phyloP scores from a whole-genome alignment of 2,329 filamentous ascomycete genomes.

The Aspergillus uvarum region DNA sequence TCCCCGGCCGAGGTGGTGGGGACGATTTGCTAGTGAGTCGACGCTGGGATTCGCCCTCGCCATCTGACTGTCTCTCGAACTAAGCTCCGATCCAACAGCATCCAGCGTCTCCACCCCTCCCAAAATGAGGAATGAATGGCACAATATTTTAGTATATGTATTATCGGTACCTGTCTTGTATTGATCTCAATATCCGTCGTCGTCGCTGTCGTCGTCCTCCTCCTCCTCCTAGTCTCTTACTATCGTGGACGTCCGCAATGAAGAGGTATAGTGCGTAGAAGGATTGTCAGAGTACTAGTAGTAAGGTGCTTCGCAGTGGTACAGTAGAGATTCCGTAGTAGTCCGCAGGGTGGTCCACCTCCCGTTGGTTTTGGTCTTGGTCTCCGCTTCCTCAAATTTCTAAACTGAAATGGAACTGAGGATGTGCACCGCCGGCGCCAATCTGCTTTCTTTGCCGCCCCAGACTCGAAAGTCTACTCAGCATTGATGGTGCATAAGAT shows the following conservation, averaged over 20 bases:
- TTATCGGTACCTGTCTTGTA: too few relatives aligned
- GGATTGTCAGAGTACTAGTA: too few relatives aligned
- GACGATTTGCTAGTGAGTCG: constrained; percentile 8
- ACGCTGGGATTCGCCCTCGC: constrained; percentile 13
- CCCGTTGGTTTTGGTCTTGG: constrained; percentile 6
- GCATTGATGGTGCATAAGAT: constrained; percentile 6
- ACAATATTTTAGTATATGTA: constrained; percentile 9
- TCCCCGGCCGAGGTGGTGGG: constrained; percentile 25
- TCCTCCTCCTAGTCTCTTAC: too few relatives aligned
- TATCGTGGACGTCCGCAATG: too few relatives aligned
- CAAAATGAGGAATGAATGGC: constrained; percentile 19
- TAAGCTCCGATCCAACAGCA: constrained; percentile 9
- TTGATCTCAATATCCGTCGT: too few relatives aligned
- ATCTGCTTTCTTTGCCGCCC: constrained; percentile 14
- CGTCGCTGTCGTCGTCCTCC: too few relatives aligned
- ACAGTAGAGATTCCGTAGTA: neutral
- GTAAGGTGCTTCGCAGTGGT: too few relatives aligned
- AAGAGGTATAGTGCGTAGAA: too few relatives aligned
- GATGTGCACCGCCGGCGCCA: constrained; percentile 18
- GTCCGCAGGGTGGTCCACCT: constrained; percentile 11
- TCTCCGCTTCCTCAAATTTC: constrained; percentile 14
- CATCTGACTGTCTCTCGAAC: constrained; percentile 2
- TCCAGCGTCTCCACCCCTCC: constrained; percentile 1
- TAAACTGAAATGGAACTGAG: constrained; percentile 15
- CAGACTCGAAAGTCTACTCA: constrained; percentile 8